A percentile compares a stretch with the other conserved stretches of the same genome.
Conservation (phyloP, 768 basidiomycete species). For the Lentinus tigrinus region DNA sequence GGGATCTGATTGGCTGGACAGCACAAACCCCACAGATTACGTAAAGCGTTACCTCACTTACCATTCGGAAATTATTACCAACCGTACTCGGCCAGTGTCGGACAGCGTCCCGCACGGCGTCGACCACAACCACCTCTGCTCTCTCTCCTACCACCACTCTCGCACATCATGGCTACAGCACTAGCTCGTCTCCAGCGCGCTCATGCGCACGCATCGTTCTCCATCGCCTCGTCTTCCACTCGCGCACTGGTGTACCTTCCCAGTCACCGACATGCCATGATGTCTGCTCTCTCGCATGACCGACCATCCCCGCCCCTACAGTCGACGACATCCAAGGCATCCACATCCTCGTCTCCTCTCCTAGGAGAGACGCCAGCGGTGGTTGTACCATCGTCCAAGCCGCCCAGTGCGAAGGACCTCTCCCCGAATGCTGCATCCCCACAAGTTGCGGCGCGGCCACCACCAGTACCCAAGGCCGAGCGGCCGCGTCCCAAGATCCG, state of each 20-base stretch:
- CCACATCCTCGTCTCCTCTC: slow-evolving; percentile 17
- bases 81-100: too few relatives aligned
- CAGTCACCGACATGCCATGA: slow-evolving; percentile 58
- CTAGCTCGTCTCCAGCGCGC: slow-evolving; percentile 15
- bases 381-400: slow-evolving; percentile 39
- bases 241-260: slow-evolving; percentile 28
- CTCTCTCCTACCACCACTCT: neutral
- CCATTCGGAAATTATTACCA: too few relatives aligned
- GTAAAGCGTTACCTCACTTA: too few relatives aligned
- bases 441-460: slow-evolving; percentile 70
- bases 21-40: neutral
- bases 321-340: neutral
- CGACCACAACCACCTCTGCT: neutral
- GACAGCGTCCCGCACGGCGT: neutral
- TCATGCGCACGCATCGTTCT: slow-evolving; percentile 8
- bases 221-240: neutral
- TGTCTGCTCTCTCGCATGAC: slow-evolving; percentile 57
- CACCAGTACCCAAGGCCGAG: slow-evolving; percentile 62
- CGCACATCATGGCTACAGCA: slow-evolving; percentile 5
- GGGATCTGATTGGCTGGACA: neutral
- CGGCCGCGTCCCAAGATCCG: slow-evolving; percentile 65
- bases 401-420: slow-evolving; percentile 33
- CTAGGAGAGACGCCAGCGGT: slow-evolving; percentile 50
- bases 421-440: slow-evolving; percentile 65
- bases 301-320: slow-evolving; percentile 21